Conservation (phyloP, 2,329 filamentous ascomycete genomes). For the Phialophora tarda region DNA sequence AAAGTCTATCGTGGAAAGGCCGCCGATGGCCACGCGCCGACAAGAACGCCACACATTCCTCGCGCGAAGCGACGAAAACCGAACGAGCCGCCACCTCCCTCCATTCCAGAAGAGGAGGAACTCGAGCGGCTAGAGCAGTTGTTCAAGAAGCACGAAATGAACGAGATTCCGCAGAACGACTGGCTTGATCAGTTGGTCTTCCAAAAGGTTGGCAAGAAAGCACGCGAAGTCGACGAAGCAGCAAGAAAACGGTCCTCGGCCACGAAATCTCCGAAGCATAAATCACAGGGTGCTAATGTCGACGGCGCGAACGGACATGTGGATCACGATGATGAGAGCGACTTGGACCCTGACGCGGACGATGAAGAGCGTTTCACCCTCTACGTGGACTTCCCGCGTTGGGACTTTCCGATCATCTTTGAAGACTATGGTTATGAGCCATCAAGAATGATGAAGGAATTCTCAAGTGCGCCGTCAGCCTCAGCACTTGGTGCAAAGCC, state of each 20-base stretch:
- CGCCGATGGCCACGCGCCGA: slow-evolving; percentile 82
- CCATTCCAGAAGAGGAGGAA: slow-evolving; percentile 77
- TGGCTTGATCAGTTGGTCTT: slow-evolving; percentile 97
- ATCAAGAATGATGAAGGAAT: slow-evolving; percentile 78
- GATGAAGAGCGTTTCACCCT: slow-evolving; percentile 76
- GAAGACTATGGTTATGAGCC: slow-evolving; percentile 90
- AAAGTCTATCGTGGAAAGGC: slow-evolving; percentile 78
- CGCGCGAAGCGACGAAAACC: slow-evolving; percentile 61
- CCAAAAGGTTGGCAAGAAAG: slow-evolving; percentile 80
- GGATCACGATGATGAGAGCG: slow-evolving; percentile 43
- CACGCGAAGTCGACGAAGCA: slow-evolving; percentile 67
- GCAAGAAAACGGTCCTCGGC: slow-evolving; percentile 61
- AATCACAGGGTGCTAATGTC: slow-evolving; percentile 22
- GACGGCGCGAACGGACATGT: slow-evolving; percentile 45
- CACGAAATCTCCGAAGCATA: slow-evolving; percentile 46
- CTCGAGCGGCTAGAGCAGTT: slow-evolving; percentile 85
- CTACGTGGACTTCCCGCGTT: slow-evolving; percentile 88
- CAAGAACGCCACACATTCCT: slow-evolving; percentile 75
- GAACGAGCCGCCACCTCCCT: slow-evolving; percentile 52
- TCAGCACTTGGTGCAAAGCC: slow-evolving; percentile 76
- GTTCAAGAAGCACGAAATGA: slow-evolving; percentile 98
- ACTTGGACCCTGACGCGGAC: slow-evolving; percentile 48
- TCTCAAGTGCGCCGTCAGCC: slow-evolving; percentile 66
- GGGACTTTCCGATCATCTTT: slow-evolving; percentile 95
- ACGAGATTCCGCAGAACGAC: slow-evolving; percentile 87